Conservation (phyloP, 257 asterid species). For the Cinchona pubescens region DNA sequence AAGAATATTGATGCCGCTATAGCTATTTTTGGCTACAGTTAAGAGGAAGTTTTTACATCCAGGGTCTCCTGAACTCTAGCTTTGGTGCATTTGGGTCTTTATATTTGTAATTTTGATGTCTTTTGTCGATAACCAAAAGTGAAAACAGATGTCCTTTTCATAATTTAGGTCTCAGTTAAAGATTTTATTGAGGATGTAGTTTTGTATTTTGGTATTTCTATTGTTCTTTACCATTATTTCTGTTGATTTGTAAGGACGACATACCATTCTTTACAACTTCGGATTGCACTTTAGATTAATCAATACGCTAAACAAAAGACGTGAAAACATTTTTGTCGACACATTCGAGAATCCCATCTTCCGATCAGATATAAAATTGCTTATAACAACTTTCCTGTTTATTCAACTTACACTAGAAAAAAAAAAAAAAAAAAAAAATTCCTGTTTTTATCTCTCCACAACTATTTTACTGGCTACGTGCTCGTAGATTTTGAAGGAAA, state of each 20-base stretch:
- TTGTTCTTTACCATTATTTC: slow-evolving; percentile 4
- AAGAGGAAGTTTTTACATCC: slow-evolving; percentile 10
- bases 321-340: too few species aligned
- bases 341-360: too few species aligned
- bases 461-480: too few species aligned
- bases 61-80: slow-evolving; percentile 18
- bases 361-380: too few species aligned
- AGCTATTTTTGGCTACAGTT: slow-evolving; percentile 13
- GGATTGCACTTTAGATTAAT: not conserved
- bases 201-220: slow-evolving; percentile 19
- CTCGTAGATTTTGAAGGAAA: too few species aligned
- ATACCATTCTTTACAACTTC: slow-evolving; percentile 4
- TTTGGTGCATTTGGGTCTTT: slow-evolving; percentile 16
- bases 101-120: slow-evolving; percentile 4
- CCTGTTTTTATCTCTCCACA: too few species aligned
- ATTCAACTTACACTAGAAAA: too few species aligned
- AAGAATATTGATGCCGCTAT: slow-evolving; percentile 13
- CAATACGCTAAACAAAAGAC: not conserved
- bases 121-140: not conserved
- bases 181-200: slow-evolving; percentile 20
- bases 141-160: not conserved
- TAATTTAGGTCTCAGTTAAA: slow-evolving; percentile 16
- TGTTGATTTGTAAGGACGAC: slow-evolving; percentile 16
- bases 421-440: too few species aligned
- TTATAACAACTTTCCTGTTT: too few species aligned